Evolutionary conservation across 371 early-diverging fungal species (phyloP).

Genomic region (Mucor sp.): DNA sequence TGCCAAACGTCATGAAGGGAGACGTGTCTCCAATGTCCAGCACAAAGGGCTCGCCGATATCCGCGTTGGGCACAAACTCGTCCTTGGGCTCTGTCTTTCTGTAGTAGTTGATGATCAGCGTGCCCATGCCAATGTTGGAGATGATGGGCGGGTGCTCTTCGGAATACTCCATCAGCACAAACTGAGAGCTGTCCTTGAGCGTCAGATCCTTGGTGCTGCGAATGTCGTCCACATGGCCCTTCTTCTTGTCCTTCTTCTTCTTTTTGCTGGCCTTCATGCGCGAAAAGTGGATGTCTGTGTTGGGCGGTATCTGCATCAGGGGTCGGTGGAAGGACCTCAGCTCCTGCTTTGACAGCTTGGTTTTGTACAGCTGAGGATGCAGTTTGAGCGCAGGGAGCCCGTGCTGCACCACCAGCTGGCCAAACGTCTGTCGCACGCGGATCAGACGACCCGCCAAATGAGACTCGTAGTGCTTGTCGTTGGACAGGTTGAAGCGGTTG

Average conservation of each 20-base stretch:
- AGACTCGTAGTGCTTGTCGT: constrained; percentile 93
- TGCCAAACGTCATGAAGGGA: constrained; percentile 97
- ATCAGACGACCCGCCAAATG: constrained; percentile 71
- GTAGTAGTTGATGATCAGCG: constrained; percentile 95
- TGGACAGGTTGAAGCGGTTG: constrained; percentile 94
- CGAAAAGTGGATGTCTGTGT: constrained; percentile 64
- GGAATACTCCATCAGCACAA: constrained; percentile 94
- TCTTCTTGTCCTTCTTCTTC: constrained; percentile 77
- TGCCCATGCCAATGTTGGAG: constrained; percentile 97
- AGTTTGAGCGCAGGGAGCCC: constrained; percentile 91
- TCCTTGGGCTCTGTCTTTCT: constrained; percentile 92
- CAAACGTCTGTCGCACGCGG: constrained; percentile 88
- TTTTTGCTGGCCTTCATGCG: constrained; percentile 73
- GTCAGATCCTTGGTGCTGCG: constrained; percentile 88
- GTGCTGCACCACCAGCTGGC: constrained; percentile 91
- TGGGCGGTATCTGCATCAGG: constrained; percentile 63
- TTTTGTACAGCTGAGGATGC: constrained; percentile 89
- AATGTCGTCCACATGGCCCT: constrained; percentile 77
- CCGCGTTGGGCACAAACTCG: constrained; percentile 72
- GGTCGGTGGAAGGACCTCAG: constrained; percentile 96
- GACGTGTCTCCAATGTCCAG: constrained; percentile 96
- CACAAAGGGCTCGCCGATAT: constrained; percentile 85
- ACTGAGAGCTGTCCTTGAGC: constrained; percentile 85
- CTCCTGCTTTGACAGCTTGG: constrained; percentile 85
- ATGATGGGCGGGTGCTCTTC: constrained; percentile 99